Percentiles rank a stretch among this genome's conserved stretches.
phyloP scores from a whole-genome alignment of 2,329 filamentous ascomycete genomes.

The Xylaria sp. region DNA sequence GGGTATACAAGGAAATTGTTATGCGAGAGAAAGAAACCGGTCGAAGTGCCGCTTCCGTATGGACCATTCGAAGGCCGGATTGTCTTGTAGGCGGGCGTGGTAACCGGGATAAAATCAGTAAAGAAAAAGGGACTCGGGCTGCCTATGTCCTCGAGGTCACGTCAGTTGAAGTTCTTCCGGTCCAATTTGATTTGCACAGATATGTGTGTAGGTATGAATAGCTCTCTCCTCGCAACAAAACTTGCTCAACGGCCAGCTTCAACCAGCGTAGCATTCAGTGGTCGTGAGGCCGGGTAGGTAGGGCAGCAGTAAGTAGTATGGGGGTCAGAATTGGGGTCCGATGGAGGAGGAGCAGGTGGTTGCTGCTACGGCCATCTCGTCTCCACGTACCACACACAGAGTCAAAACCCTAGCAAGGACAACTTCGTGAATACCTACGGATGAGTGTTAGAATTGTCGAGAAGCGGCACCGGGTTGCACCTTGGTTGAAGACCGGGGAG shows the following conservation, averaged over 20 bases:
- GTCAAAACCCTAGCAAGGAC: slow-evolving; percentile 32
- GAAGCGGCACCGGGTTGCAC: slow-evolving; percentile 42
- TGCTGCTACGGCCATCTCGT: slow-evolving; percentile 11
- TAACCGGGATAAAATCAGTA: slow-evolving; percentile 27
- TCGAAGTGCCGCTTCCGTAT: slow-evolving; percentile 41
- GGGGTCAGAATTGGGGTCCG: slow-evolving; percentile 16
- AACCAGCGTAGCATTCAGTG: not conserved
- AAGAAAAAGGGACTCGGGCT: slow-evolving; percentile 20
- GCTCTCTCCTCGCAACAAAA: not conserved
- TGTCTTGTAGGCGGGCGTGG: slow-evolving; percentile 29
- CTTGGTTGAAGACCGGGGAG: slow-evolving; percentile 32
- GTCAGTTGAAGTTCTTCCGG: slow-evolving; percentile 23
- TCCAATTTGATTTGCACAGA: not conserved
- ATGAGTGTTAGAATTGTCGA: slow-evolving; percentile 40
- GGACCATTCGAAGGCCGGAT: slow-evolving; percentile 40
- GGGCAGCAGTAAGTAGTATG: not conserved
- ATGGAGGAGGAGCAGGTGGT: slow-evolving; percentile 1
- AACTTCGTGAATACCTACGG: slow-evolving; percentile 42
- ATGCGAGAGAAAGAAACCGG: slow-evolving; percentile 16
- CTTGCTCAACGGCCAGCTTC: not conserved
- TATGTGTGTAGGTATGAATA: not conserved
- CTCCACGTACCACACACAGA: slow-evolving; percentile 32
- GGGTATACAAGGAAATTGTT: slow-evolving; percentile 22
- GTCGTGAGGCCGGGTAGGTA: slow-evolving; percentile 8
- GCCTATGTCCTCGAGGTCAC: slow-evolving; percentile 16